Base-by-base conservation (phyloP, 2,329 filamentous ascomycete species). In the Diaporthe sp. region DNA sequence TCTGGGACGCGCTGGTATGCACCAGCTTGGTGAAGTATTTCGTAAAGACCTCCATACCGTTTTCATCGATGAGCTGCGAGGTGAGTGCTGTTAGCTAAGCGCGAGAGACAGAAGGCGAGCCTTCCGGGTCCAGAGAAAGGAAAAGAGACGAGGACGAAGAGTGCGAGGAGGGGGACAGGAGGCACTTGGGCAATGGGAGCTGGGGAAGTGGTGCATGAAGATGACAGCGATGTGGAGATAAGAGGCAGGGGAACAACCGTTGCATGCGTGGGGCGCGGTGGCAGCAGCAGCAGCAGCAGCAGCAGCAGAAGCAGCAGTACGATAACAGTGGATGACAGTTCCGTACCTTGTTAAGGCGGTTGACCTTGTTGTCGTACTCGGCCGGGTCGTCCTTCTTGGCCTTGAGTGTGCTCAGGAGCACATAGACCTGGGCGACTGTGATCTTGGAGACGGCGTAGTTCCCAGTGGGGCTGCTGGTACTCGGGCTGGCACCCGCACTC, bases 1-100 rank as follows among this genome's bases (percentile, higher is more conserved):
- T 97, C 81, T 97, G 93, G 77, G 93, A 88, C 80, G 96, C 95
- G 91, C 98, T 98, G 85, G 93, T 93, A 84, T 93, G 94, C 81
- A 99, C 91, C 82, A 98, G 89, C 85, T 96, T 94, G 84, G 95
- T 93, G 85, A 99, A 97, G 85, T 97, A 98, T 88, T 96, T 97
- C 75, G 94, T 92, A 84, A 96, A 98, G 82, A 98, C 95, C 89
- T 99, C 97, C 96, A 99, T 99, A 82, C 96, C 96, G 95, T 97
- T 93, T 81, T 96, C 96, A 91, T 98, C 93, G 86, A 98, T 93
- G 83, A 98, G 92, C 94, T 98, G 77, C n/a, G 35, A 76, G 47
- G 65, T 47, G 32, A 35, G 32, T 10, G 30, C 37, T 58, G 69
- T 56, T 27, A 55, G 42, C 25, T n/a, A 27, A 6, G 42, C 30